Conservation (phyloP, 1,139 yeast species). For the Yamadazyma songkhlaensis region DNA sequence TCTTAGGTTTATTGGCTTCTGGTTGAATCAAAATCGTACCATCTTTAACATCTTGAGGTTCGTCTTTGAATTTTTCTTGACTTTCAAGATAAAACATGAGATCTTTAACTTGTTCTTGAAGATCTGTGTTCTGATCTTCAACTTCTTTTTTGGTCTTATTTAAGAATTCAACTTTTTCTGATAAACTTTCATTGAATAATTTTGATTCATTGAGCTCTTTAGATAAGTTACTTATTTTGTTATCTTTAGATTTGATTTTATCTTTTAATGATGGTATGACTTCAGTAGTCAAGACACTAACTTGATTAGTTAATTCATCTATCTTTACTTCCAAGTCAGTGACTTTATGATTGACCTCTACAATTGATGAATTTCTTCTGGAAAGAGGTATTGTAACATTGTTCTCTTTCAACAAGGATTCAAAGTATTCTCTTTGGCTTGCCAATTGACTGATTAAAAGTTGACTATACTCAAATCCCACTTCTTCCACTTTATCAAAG, state of each 20-base stretch:
- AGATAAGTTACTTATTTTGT: constrained; percentile 26
- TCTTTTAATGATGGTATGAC: constrained; percentile 33
- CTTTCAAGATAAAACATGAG: constrained; percentile 79
- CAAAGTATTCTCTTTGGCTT: constrained; percentile 87
- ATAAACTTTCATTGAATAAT: constrained; percentile 53
- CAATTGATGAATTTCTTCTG: constrained; percentile 20
- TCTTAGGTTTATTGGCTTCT: constrained; percentile 16
- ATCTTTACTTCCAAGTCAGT: constrained; percentile 35
- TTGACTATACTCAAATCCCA: constrained; percentile 79
- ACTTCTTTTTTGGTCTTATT: constrained; percentile 25
- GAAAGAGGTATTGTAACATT: constrained; percentile 20
- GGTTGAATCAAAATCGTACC: constrained; percentile 56
- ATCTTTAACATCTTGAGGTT: constrained; percentile 67
- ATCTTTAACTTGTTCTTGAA: constrained; percentile 72
- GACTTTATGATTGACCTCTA: constrained; percentile 10
- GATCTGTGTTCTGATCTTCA: constrained; percentile 43
- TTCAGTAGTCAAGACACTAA: constrained; percentile 22
- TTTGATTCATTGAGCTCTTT: constrained; percentile 33
- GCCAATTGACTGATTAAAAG: constrained; percentile 77
- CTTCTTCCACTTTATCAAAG: constrained; percentile 43
- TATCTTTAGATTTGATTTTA: constrained; percentile 30
- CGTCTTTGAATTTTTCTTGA: constrained; percentile 67
- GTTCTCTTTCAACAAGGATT: constrained; percentile 46
- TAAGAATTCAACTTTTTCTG: constrained; percentile 53
- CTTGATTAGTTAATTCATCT: constrained; percentile 24